Conservation (phyloP, 257 asterid species). For the Orobanche coerulescens region DNA sequence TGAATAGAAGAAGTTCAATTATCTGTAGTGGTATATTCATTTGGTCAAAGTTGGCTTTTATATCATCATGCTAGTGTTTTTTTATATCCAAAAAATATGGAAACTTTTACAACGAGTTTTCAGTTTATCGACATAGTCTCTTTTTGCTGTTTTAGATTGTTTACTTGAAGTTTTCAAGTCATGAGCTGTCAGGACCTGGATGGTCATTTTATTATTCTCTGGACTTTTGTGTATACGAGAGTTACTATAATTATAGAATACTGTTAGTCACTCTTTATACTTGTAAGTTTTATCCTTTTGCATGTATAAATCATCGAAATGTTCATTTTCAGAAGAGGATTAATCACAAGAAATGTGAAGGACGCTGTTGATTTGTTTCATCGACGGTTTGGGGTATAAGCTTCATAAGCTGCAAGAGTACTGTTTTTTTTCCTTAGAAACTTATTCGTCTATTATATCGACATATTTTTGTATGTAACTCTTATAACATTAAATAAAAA, state of each 20-base stretch:
- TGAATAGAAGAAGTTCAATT: background rate
- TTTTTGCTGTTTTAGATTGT: background rate
- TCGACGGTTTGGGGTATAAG: conserved; percentile 84
- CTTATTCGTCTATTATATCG: background rate
- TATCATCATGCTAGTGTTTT: background rate
- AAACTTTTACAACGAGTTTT: background rate
- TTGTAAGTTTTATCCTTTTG: background rate
- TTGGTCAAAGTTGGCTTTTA: background rate
- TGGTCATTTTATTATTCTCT: background rate
- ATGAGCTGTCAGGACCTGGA: background rate
- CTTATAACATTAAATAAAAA: background rate
- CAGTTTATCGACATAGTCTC: no score
- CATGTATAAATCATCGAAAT: background rate
- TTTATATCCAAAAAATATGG: background rate
- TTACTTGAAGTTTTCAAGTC: background rate
- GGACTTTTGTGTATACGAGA: background rate
- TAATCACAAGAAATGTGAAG: conserved; percentile 86
- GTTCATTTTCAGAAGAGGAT: conserved; percentile 68
- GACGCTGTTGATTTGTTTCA: conserved; percentile 84
- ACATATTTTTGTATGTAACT: background rate
- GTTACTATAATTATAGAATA: background rate
- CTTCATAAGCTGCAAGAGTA: conserved; percentile 4
- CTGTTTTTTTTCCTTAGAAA: background rate
- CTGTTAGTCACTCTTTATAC: background rate
- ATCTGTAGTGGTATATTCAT: background rate